Evolutionary conservation across 345 rosid genomes (phyloP).

Genomic region (Gynandropsis gynandra): DNA sequence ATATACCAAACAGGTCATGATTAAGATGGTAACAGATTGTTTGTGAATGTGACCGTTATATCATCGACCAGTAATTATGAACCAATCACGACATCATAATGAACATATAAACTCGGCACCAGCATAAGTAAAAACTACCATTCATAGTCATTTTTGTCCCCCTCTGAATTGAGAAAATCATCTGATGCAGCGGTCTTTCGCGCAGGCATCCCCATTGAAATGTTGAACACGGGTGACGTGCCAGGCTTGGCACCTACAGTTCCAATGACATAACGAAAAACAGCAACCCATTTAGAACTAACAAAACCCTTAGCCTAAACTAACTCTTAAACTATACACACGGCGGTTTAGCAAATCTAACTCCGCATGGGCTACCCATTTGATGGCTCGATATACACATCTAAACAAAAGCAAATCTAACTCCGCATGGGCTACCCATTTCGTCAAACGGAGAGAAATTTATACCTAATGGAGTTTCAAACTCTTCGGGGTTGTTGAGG

Average conservation of each 20-base stretch:
- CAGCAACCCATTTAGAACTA: not conserved
- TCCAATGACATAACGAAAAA: not conserved
- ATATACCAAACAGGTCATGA: not conserved
- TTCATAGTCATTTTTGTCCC: slow-evolving; percentile 92
- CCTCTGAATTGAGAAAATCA: slow-evolving; percentile 88
- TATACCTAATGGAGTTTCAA: slow-evolving; percentile 68
- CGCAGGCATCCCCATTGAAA: slow-evolving; percentile 43
- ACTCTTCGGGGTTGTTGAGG: slow-evolving; percentile 50
- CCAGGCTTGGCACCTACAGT: slow-evolving; percentile 69
- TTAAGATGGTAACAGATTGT: slow-evolving; percentile 1
- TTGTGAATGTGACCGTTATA: not conserved
- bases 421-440: not conserved
- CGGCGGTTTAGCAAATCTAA: no score
- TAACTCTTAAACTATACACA: not conserved
- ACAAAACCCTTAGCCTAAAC: not conserved
- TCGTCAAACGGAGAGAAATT: not conserved
- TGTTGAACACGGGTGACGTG: slow-evolving; percentile 68
- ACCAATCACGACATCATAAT: not conserved
- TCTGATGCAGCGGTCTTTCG: slow-evolving; percentile 60
- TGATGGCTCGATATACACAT: no score
- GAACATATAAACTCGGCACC: not conserved
- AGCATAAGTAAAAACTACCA: slow-evolving; percentile 42
- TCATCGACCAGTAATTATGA: not conserved
- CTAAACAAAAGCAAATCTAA: no score
- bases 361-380: not conserved